Percentiles rank a stretch among this genome's conserved stretches.
These are phyloP conservation scores for Orbilia brochopaga DNA, from an alignment of 2,329 filamentous ascomycete species.

Conservation along the genomic window DNA sequence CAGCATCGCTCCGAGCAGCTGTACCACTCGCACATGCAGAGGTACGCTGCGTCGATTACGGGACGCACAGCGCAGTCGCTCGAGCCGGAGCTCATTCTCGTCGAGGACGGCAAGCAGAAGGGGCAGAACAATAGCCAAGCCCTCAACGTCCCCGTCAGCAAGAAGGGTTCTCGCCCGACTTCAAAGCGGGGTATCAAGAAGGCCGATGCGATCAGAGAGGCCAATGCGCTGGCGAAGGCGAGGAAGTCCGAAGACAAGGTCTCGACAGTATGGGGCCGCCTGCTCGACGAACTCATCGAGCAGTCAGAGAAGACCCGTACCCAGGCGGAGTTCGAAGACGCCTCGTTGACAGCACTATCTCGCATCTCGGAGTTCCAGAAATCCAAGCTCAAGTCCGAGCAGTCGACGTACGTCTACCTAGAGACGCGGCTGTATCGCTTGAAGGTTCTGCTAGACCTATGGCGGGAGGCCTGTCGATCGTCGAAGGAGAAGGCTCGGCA, in stretches of 20 bases:
- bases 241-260: slow-evolving; percentile 48
- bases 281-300: slow-evolving; percentile 21
- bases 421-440: slow-evolving; percentile 27
- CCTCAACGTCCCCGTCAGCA: not conserved
- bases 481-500: slow-evolving; percentile 18
- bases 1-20: slow-evolving; percentile 64
- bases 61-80: slow-evolving; percentile 69
- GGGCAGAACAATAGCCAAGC: slow-evolving; percentile 49
- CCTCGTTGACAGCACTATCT: slow-evolving; percentile 12
- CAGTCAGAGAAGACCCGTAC: slow-evolving; percentile 20
- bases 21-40: slow-evolving; percentile 71
- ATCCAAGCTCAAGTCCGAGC: slow-evolving; percentile 21
- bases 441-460: slow-evolving; percentile 30
- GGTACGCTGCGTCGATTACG: slow-evolving; percentile 73
- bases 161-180: not conserved
- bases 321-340: slow-evolving; percentile 19
- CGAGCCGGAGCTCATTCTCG: slow-evolving; percentile 69
- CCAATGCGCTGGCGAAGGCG: slow-evolving; percentile 43
- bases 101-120: slow-evolving; percentile 56
- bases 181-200: slow-evolving; percentile 22
- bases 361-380: slow-evolving; percentile 35
- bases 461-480: slow-evolving; percentile 28
- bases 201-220: slow-evolving; percentile 36
- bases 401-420: slow-evolving; percentile 24
- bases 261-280: slow-evolving; percentile 6